Evolutionary conservation across 768 basidiomycete genomes (phyloP), one percentile per base, ranked within the genome.

Genomic region (Kwoniella dejecticola): DNA sequence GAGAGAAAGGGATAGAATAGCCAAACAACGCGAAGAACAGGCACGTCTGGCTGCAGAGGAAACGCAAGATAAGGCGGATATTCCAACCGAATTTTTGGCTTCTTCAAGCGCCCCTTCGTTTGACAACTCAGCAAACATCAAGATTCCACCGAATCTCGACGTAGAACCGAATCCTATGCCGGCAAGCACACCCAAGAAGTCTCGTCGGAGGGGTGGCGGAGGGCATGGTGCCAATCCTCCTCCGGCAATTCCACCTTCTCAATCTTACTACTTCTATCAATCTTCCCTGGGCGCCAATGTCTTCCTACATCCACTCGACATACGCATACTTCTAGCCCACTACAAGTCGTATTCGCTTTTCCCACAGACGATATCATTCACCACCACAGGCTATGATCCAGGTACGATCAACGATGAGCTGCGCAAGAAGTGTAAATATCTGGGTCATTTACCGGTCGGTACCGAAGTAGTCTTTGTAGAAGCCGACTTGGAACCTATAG

Each of bases 211-310:
- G 47, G 55, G 47, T 33, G 57, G 60, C 31, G 53, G 48, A 7
- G 62, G 62, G 2, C 50, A 52, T 29, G 61, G 62, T 11, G 38
- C 42, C 3, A 31, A 62, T 27, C 60, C 46, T 4, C 63, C 55
- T 15, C 89, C 90, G 0, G 89, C 89, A 1, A 89, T 90, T 2
- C 89, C 88, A 17, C 89, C 89, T 17, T 89, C 89, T 15, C 88
- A 90, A 10, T 88, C 91, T 8, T 99, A 95, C 80, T 93, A 89
- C 76, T 99, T 89, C 79, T 99, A 98, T 77, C 96, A 98, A 77
- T 89, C 92, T 17, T 86, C 91, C 0, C 89, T 90, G 1, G 96
- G 96, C 12, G 83, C 89, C 58, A 89, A 91, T 10, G 83, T 96
- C 68, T 99, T 90, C 82, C 85, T 99, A 11, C 92, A 96, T 72